Evolutionary conservation across 345 rosid genomes (phyloP), one percentile per base, ranked within the genome.

Genomic region (Acer yangbiense): DNA sequence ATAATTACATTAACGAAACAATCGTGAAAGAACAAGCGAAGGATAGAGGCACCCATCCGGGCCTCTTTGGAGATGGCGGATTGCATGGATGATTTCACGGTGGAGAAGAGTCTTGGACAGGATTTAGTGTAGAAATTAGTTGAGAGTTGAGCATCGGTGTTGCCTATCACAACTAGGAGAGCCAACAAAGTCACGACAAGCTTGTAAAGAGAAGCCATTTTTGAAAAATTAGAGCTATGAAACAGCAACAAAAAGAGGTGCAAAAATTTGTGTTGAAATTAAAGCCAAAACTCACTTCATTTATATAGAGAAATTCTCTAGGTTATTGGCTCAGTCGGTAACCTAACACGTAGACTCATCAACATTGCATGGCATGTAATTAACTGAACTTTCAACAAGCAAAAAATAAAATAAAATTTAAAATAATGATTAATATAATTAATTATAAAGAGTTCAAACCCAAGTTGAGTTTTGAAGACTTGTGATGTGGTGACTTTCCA

Each of bases 21-120:
- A 55, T 95, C 98, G 16, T 93, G 98, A 90, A 93, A 95, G 88
- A 87, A 88, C 72, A 95, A 81, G 69, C 98, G 97, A 75, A 95
- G 89, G 57, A 95, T 77, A 18, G 97, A 93, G 21, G 97, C 99
- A 4, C 97, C 97, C 82, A 88, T 86, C 5, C 94, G 80, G 50
- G 88, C 67, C 84, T 93, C 89, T 9, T 79, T 85, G 4, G 18
- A 65, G n/a, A 95, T 80, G 43, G 98, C 96, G 2, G 93, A 82
- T 2, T 70, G 83, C 43, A 92, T 84, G 16, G 78, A 72, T 0
- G 96, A 76, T 77, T 72, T 81, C 43, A 95, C 91, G 3, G 91
- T 75, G 3, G 90, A 74, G 10, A 87, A 55, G 68, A 93, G 83
- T 1, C 87, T 76, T 0, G 92, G 94, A 83, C 99, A 95, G 58